Evolutionary conservation across 208 protist species (phyloP).

Genomic region (Leishmania major): DNA sequence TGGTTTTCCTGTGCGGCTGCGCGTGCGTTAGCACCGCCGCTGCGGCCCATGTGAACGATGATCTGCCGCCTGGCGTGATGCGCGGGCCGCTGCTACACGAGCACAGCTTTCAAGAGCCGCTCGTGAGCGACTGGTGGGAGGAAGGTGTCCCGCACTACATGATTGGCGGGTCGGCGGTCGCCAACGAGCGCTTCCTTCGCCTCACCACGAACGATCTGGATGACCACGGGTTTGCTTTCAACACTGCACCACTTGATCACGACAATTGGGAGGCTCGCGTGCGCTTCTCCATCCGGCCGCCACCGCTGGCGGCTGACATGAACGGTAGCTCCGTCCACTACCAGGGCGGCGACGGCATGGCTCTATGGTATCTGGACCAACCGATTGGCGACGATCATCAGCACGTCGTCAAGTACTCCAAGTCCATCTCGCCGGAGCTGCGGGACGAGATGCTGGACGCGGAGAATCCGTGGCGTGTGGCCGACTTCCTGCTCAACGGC

Average conservation of each 20-base stretch:
- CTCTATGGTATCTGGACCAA: constrained; percentile 82
- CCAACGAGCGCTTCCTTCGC: constrained; percentile 80
- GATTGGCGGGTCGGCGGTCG: constrained; percentile 79
- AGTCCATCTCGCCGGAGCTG: constrained; percentile 56
- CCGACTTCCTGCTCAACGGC: constrained; percentile 72
- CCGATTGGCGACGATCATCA: constrained; percentile 85
- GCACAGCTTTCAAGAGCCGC: constrained; percentile 74
- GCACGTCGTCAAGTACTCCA: constrained; percentile 81
- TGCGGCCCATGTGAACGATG: constrained; percentile 10
- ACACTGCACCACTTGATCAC: constrained; percentile 76
- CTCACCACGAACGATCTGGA: constrained; percentile 73
- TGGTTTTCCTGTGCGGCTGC: constrained; percentile 8
- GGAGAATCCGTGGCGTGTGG: constrained; percentile 61
- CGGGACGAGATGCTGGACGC: constrained; percentile 46
- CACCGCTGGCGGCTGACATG: constrained; percentile 38
- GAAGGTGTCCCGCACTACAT: constrained; percentile 88
- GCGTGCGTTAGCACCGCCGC: not conserved
- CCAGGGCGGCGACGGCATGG: constrained; percentile 82
- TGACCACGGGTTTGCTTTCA: constrained; percentile 83
- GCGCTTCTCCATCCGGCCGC: constrained; percentile 73
- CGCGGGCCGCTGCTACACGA: constrained; percentile 71
- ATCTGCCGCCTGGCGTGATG: constrained; percentile 56
- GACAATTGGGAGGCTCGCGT: constrained; percentile 74
- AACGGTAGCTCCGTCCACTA: constrained; percentile 31
- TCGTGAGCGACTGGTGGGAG: constrained; percentile 89